phyloP scores from a whole-genome alignment of 352 stramenopile species.

The Globisporangium barbulae region DNA sequence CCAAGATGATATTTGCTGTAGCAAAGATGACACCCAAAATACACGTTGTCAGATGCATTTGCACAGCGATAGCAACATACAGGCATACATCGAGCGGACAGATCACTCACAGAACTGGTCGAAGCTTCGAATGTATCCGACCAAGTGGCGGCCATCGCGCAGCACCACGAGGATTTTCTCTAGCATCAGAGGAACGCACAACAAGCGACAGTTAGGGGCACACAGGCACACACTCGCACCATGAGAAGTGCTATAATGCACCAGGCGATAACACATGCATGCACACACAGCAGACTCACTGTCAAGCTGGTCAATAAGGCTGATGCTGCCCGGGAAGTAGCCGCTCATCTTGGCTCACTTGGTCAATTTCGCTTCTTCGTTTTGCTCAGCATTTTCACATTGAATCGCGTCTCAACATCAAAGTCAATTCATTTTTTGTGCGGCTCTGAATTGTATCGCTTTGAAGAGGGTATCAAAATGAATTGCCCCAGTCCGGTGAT shows the following conservation, averaged over 20 bases:
- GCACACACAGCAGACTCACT: constrained; percentile 39
- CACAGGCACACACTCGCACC: background rate
- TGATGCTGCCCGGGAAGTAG: constrained; percentile 79
- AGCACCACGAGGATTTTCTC: constrained; percentile 92
- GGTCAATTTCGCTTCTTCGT: constrained; percentile 9
- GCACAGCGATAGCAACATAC: background rate
- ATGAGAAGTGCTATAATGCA: background rate
- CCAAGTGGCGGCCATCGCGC: constrained; percentile 93
- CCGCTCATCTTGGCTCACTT: constrained; percentile 45
- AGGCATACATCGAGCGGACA: background rate
- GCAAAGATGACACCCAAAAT: background rate
- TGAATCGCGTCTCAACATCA: background rate
- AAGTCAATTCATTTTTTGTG: constrained; percentile 13
- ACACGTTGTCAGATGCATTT: background rate
- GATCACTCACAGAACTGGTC: constrained; percentile 77
- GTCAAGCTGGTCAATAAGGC: constrained; percentile 82
- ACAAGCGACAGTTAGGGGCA: background rate
- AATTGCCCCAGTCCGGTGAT: constrained; percentile 20
- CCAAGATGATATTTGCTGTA: constrained; percentile 94
- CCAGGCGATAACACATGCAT: background rate
- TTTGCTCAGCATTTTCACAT: background rate
- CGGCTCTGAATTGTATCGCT: constrained; percentile 1
- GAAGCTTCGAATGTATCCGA: constrained; percentile 88
- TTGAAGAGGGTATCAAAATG: constrained; percentile 5
- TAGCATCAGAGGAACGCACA: constrained; percentile 16